Conservation (phyloP, 176 grass and related monocot species). For the Otatea glauca region DNA sequence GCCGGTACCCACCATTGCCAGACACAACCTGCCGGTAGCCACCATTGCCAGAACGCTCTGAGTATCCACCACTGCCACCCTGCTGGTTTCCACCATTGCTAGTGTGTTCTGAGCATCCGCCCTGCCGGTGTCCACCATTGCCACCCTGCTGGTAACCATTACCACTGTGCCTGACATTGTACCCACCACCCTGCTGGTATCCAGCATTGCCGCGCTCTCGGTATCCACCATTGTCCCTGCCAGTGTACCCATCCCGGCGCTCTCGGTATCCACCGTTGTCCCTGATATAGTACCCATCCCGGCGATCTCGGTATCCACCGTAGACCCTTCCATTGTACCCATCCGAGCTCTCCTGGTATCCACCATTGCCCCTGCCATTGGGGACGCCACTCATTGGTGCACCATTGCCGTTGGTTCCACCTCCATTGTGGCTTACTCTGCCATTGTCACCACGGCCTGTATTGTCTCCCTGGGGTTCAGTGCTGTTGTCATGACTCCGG, state of each 20-base stretch:
- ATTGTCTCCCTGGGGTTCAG: conserved; percentile 12
- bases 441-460: neutral
- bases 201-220: no score
- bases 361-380: neutral
- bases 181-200: no score
- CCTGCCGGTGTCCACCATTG: neutral
- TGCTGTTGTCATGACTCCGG: conserved; percentile 2
- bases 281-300: neutral
- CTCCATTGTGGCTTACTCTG: neutral
- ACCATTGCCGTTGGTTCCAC: neutral
- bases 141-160: neutral
- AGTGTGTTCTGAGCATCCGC: neutral
- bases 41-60: neutral
- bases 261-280: neutral
- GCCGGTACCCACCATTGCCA: neutral
- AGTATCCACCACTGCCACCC: no score
- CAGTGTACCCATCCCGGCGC: neutral
- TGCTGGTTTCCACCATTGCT: neutral
- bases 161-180: neutral
- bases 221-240: no score
- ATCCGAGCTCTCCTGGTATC: neutral
- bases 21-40: neutral
- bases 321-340: neutral
- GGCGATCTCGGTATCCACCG: neutral
- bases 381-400: neutral